Base-by-base conservation (phyloP, 257 asterid species). In the Orobanche coerulescens region DNA sequence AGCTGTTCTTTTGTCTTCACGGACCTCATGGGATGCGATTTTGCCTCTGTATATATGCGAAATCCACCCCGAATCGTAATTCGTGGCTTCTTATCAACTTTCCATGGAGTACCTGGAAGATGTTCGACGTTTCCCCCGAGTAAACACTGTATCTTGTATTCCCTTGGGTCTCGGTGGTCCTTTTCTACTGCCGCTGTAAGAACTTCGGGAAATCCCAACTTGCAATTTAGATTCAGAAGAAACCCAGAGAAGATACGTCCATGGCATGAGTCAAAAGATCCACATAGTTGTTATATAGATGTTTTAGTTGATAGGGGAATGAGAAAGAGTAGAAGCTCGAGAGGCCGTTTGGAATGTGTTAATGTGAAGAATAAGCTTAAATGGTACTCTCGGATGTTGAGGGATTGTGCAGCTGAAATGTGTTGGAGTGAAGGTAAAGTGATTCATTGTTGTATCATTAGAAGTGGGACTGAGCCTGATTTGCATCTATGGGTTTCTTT, bases 401-500 rank as follows among this genome's bases (percentile, higher is more conserved):
- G 79, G 46, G 74, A 76, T 52, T 89, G 78, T 68, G 77, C 86
- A 0, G 62, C 61, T 53, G 76, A 56, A 43, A 56, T 75, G 68
- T 57, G 71, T 46, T 70, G 75, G 66, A 66, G 61, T 12, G 89
- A 77, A 60, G 97, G 97, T 44, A 84, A 80, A 70, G 74, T 65
- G 43, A 58, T 82, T 58, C 97, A 89, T 50, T 90, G 94, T 11
- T 64, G 70, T 55, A 66, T 89, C 39, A 49, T 86, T 16, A 81
- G 80, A 72, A 73, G 42, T 31, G 85, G 70, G 64, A 33, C 70
- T 3, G 84, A 76, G 63, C 92, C 83, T 0, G 97, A 89, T 70
- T 36, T 53, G 62, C 91, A 89, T 64, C 62, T 86, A 37, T 81
- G 83, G 83, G 79, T 82, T 82, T 86, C 94, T 31, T 68, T 89